Evolutionary conservation across 768 basidiomycete species (phyloP), one percentile per base, ranked within the genome.

Genomic region (Termitomyces sp.): DNA sequence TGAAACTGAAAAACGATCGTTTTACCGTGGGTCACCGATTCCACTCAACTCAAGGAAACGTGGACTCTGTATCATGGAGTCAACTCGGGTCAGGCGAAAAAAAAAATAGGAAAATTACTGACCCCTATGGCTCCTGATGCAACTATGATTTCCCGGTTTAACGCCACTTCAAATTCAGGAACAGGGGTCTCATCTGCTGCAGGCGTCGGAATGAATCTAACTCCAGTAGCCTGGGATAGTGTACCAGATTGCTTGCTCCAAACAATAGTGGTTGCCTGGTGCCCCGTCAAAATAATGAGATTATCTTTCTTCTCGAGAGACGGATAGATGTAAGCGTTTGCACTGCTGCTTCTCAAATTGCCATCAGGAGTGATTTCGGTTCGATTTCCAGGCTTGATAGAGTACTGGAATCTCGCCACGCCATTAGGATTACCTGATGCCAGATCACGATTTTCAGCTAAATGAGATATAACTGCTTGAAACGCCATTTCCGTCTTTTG

Each of bases 51-150:
- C 61, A 11, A 62, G 55, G 25, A 62, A 59, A 17, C 37, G 61
- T 14, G 61, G 61, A 21, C 57, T 59, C 61, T 62, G 9, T 35
- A 21, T 35, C 4, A n/a, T 17, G 5, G 5, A 6, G 11, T 32
- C 14, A 27, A 17, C n/a, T 54, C 2, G 31, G n/a, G n/a, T n/a
- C n/a, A n/a, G n/a, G n/a, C n/a, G n/a, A 8, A 16, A 23, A 43
- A 8, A 21, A 17, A 17, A 17, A 5, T 9, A 16, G 5, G 10
- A 14, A 16, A 6, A 21, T 6, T 4, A 40, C 58, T 23, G 31
- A 62, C 61, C 23, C 61, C 61, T 38, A 62, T 59, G 10, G 54
- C 58, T 21, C 61, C 61, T 35, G 61, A 59, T 19, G 61, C 58
- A 41, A 62, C 4, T n/a, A 62, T 59, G 7, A 40, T 31, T 25